These are phyloP conservation scores for Thamnidium elegans DNA, from an alignment of 192 early-diverging fungal genomes.

Conservation along the genomic window DNA sequence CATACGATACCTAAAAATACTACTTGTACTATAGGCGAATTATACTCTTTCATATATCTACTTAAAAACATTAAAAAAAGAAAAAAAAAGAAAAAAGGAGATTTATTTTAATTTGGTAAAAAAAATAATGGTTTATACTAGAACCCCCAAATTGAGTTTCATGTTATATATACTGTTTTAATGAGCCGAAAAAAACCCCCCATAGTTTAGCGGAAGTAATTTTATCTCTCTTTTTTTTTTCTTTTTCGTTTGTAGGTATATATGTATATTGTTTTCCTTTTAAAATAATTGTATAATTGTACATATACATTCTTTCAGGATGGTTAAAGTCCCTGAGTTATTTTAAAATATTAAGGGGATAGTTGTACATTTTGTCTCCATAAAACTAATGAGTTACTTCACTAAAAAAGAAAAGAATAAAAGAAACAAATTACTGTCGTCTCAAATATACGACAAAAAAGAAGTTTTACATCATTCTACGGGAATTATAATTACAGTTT, in stretches of 20 bases:
- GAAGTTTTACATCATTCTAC: not conserved
- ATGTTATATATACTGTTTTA: not conserved
- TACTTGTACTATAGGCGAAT: slow-evolving; percentile 64
- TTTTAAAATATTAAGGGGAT: not conserved
- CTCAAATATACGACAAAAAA: not conserved
- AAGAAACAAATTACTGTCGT: not conserved
- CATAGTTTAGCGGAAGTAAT: no score
- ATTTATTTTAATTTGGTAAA: not conserved
- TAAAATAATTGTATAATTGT: no score
- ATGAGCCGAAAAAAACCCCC: not conserved
- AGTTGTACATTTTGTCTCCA: not conserved
- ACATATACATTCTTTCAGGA: no score
- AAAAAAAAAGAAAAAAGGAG: not conserved
- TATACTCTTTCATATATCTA: slow-evolving; percentile 32
- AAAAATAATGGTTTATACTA: not conserved
- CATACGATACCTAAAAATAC: slow-evolving; percentile 69
- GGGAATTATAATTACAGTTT: not conserved
- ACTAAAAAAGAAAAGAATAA: not conserved
- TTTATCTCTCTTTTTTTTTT: no score
- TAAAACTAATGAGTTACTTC: not conserved
- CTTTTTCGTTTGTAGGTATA: no score
- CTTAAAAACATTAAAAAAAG: not conserved
- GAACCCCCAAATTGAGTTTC: not conserved
- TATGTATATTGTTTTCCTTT: no score
- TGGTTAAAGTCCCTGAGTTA: no score